Evolutionary conservation across 306 rosid genomes (phyloP).

Genomic region (Lagenaria siceraria): DNA sequence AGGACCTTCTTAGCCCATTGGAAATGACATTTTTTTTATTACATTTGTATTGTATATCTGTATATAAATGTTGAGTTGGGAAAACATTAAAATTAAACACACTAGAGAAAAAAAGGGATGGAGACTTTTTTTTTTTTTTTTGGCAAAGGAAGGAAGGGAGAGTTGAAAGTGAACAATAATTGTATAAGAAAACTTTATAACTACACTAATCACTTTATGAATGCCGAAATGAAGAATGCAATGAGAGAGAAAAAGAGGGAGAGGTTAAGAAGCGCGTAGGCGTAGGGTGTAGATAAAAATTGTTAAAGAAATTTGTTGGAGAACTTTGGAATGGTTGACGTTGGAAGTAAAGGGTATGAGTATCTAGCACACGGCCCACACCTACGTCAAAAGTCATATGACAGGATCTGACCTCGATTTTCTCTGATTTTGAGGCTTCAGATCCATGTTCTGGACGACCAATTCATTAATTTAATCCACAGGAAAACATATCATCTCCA

Average conservation of each 20-base stretch:
- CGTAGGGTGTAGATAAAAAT: background rate
- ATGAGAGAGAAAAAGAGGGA: background rate
- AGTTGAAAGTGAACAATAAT: background rate
- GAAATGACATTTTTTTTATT: too few species aligned
- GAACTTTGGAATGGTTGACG: background rate
- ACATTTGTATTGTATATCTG: too few species aligned
- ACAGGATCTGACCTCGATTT: background rate
- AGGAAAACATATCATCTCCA: background rate
- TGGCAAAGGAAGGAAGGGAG: background rate
- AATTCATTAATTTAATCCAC: background rate
- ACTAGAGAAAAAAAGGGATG: background rate
- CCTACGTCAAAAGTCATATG: background rate
- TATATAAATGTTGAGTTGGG: too few species aligned
- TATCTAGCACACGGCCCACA: background rate
- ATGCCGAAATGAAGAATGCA: background rate
- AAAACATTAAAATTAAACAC: too few species aligned
- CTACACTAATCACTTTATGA: background rate
- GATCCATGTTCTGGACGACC: background rate
- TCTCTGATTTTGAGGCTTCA: slow-evolving; percentile 2
- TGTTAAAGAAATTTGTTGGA: background rate
- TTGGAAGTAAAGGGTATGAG: background rate
- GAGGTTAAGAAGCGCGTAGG: background rate
- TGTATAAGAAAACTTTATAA: background rate
- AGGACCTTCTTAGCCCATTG: too few species aligned
- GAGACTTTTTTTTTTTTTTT: too few species aligned